Conservation (phyloP, 768 basidiomycete species). For the Boletus rufocinnamomeus region DNA sequence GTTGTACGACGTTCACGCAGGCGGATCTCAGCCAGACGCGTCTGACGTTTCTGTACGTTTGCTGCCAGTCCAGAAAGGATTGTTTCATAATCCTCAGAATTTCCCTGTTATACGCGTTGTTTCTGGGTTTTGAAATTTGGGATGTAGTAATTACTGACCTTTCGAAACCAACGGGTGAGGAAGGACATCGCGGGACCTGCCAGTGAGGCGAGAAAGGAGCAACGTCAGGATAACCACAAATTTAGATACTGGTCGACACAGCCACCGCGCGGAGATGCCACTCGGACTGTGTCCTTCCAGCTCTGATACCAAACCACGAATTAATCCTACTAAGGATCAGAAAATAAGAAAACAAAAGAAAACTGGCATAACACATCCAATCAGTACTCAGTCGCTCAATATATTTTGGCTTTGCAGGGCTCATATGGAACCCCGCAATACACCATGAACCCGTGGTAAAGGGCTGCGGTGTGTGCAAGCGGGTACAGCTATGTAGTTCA, state of each 20-base stretch:
- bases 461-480: too few species aligned
- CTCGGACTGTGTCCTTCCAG: neutral
- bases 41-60: slow-evolving; percentile 73
- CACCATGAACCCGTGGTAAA: too few species aligned
- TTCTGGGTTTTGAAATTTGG: neutral
- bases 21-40: slow-evolving; percentile 79
- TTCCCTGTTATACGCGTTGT: slow-evolving; percentile 11
- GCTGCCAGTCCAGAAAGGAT: slow-evolving; percentile 64
- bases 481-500: too few species aligned
- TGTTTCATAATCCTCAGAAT: slow-evolving; percentile 71
- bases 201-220: slow-evolving; percentile 1
- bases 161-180: slow-evolving; percentile 31
- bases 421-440: too few species aligned
- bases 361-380: too few species aligned
- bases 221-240: slow-evolving; percentile 11
- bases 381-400: too few species aligned
- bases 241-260: slow-evolving; percentile 23
- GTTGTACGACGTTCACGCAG: slow-evolving; percentile 80
- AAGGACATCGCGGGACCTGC: slow-evolving; percentile 29
- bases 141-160: slow-evolving; percentile 18
- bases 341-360: too few species aligned
- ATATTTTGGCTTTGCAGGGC: too few species aligned
- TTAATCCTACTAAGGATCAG: neutral
- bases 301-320: neutral
- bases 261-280: slow-evolving; percentile 20